Conservation (phyloP, 1,139 yeast genomes). For the Hansenula sp. region DNA sequence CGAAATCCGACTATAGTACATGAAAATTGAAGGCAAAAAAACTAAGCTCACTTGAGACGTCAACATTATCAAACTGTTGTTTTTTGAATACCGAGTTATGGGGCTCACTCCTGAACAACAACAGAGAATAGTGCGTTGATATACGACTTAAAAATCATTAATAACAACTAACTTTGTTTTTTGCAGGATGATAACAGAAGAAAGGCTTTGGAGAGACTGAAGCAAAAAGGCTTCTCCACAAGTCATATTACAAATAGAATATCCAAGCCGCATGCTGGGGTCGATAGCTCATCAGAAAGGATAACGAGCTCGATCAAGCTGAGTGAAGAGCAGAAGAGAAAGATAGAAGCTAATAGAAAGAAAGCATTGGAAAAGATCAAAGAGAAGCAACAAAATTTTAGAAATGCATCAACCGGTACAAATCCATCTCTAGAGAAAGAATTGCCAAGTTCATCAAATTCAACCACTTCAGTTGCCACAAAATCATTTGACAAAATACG, state of each 20-base stretch:
- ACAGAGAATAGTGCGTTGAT: slow-evolving; percentile 22
- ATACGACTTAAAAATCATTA: no score
- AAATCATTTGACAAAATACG: slow-evolving; percentile 16
- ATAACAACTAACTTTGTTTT: background rate
- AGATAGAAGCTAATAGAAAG: slow-evolving; percentile 54
- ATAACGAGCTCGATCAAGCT: slow-evolving; percentile 25
- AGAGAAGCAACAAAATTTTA: slow-evolving; percentile 26
- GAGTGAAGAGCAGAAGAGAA: slow-evolving; percentile 49
- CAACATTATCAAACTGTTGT: no score
- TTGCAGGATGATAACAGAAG: slow-evolving; percentile 59
- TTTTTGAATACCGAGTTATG: background rate
- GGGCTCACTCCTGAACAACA: slow-evolving; percentile 17
- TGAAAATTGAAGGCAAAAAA: slow-evolving; percentile 1
- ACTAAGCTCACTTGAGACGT: background rate
- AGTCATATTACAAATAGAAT: slow-evolving; percentile 19
- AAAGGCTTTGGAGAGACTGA: slow-evolving; percentile 54
- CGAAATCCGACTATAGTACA: background rate
- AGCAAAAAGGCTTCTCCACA: slow-evolving; percentile 36
- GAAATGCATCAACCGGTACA: slow-evolving; percentile 23
- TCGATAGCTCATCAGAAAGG: slow-evolving; percentile 5
- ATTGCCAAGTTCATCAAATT: background rate
- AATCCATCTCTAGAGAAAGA: slow-evolving; percentile 11
- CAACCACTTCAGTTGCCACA: background rate
- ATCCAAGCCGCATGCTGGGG: slow-evolving; percentile 8
- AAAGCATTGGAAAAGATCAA: slow-evolving; percentile 53